Percentiles rank a stretch among this genome's conserved stretches.
Conservation (phyloP, 2,329 filamentous ascomycete species). For the Ophiostoma ulmi region DNA sequence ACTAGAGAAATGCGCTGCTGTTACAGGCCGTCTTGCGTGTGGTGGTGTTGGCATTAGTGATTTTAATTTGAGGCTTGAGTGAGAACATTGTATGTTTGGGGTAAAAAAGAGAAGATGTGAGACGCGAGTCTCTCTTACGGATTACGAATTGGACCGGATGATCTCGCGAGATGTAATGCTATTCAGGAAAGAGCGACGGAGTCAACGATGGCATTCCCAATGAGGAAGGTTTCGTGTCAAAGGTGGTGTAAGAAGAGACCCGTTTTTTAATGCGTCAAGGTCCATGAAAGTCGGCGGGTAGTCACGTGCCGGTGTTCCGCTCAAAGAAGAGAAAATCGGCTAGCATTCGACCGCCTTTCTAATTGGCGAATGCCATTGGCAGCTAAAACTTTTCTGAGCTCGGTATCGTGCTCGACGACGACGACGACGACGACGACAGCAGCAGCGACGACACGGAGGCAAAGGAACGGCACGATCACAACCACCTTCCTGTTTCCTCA, state of each 20-base stretch:
- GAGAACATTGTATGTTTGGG: background rate
- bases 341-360: background rate
- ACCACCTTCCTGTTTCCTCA: background rate
- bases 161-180: background rate
- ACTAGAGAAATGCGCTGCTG: background rate
- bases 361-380: slow-evolving; percentile 1
- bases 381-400: slow-evolving; percentile 26
- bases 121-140: background rate
- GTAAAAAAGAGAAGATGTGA: background rate
- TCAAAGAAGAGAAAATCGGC: background rate
- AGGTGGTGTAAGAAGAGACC: slow-evolving; percentile 3
- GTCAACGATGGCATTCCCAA: slow-evolving; percentile 17
- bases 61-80: background rate
- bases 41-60: background rate
- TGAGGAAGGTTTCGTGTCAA: slow-evolving; percentile 22
- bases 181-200: slow-evolving; percentile 21
- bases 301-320: slow-evolving; percentile 20
- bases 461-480: background rate
- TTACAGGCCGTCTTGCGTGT: background rate
- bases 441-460: background rate
- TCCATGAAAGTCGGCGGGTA: background rate
- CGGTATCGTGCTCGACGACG: slow-evolving; percentile 15
- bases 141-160: background rate
- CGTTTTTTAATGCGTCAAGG: background rate
- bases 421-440: slow-evolving; percentile 12